These are phyloP conservation scores for Syzygium oleosum DNA, from an alignment of 345 rosid species.

Conservation along the genomic window DNA sequence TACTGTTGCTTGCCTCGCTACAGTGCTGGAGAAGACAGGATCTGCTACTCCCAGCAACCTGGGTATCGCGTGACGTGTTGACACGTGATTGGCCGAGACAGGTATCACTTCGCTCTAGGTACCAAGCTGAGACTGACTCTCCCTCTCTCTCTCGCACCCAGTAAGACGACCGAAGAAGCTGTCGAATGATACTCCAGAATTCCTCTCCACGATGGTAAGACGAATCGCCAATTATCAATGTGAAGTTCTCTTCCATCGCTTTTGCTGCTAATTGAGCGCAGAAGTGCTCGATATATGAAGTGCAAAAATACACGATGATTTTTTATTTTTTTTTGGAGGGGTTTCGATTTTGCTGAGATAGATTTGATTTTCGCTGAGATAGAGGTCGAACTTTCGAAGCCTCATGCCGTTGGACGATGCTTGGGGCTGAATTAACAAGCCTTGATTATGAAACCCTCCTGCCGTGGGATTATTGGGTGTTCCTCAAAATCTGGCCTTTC, in stretches of 20 bases:
- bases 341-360: background rate
- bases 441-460: background rate
- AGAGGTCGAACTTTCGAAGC: background rate
- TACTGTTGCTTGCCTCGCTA: background rate
- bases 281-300: background rate
- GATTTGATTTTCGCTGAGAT: background rate
- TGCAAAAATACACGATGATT: background rate
- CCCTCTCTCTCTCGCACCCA: background rate
- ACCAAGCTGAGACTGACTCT: background rate
- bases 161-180: background rate
- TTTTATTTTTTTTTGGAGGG: background rate
- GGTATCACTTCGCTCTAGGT: background rate
- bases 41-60: background rate
- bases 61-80: background rate
- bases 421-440: background rate
- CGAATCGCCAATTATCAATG: background rate
- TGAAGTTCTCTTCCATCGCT: background rate
- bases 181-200: constrained; percentile 1
- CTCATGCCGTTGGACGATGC: background rate
- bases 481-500: background rate
- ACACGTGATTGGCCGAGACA: background rate
- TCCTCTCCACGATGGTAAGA: background rate
- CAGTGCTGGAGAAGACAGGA: background rate
- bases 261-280: background rate
- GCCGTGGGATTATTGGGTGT: background rate